Evolutionary conservation across 1,284 basidiomycete species (phyloP), one percentile per base, ranked within the genome.

Genomic region (Grifola frondosa): DNA sequence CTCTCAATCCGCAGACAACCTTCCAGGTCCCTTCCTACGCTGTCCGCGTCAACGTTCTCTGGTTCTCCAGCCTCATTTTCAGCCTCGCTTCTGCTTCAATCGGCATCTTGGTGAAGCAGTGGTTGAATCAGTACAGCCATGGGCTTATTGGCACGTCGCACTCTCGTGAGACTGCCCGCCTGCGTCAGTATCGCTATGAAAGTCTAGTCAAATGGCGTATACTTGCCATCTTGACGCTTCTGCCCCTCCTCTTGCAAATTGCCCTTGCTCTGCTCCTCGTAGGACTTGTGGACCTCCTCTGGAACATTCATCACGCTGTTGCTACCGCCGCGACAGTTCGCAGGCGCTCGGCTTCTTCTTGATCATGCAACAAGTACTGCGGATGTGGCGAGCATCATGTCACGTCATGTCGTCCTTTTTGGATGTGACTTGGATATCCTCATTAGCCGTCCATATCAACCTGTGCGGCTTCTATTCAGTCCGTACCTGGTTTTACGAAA

Each of bases 231-330:
- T 30, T 54, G n/a, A 23, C 21, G 2, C 15, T 35, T 15, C 44
- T 54, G 11, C 54, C 52, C 6, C 21, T 50, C 3, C 39, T 57
- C 3, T 19, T 57, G 13, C 40, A 52, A 15, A 7, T 38, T 12
- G 40, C 53, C 1, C 34, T 53, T 1, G 17, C 42, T 2, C 33
- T 52, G 1, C 53, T 54, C 39, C 37, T 54, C 29, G 22, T 34
- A 11, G 53, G 53, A 3, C 37, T 57, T 5, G 26, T 53, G 22
- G 37, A 49, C 1, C 37, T 52, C 20, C 42, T 53, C 5, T 46
- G 40, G 36, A 31, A 31, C 1, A 28, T 54, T 15, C 34, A 51
- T 24, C 17, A 17, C n/a, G 23, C 40, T 4, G 44, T 54, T 13
- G 46, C 50, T 0, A 28, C 22, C 3, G 23, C 37, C 20, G 32